phyloP scores from a whole-genome alignment of 208 protist species.

The Zelonia costaricensis region DNA sequence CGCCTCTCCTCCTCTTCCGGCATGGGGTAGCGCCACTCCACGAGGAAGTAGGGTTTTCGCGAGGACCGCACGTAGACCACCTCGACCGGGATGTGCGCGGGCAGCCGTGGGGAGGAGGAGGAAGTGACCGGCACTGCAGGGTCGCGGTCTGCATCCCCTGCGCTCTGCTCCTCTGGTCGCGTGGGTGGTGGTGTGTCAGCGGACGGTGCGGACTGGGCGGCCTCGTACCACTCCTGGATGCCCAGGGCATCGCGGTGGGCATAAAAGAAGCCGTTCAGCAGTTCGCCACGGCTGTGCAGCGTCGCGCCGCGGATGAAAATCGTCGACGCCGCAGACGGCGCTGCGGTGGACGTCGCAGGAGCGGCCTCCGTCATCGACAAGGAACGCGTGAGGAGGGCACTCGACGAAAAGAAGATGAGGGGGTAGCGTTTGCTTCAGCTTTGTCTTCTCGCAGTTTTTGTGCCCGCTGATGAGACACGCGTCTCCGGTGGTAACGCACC shows the following conservation, averaged over 20 bases:
- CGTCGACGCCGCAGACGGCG: constrained; percentile 18
- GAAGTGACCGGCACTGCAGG: constrained; percentile 1
- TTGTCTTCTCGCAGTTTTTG: no score
- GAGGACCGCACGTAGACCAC: constrained; percentile 67
- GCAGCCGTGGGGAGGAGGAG: constrained; percentile 21
- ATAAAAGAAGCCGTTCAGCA: constrained; percentile 80
- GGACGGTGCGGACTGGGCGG: no score
- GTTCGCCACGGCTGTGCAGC: constrained; percentile 60
- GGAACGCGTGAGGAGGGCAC: no score
- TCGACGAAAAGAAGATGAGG: no score
- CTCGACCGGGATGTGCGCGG: constrained; percentile 62
- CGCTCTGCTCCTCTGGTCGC: neutral
- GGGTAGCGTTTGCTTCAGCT: no score
- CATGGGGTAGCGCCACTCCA: constrained; percentile 70
- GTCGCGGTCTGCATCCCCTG: neutral
- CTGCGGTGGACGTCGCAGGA: neutral
- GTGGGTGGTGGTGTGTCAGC: neutral
- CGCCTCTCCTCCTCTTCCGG: constrained; percentile 33
- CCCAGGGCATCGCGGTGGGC: constrained; percentile 38
- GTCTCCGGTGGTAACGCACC: no score
- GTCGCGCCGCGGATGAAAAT: constrained; percentile 68
- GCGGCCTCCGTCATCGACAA: constrained; percentile 8
- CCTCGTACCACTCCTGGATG: constrained; percentile 42
- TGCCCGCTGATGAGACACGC: no score
- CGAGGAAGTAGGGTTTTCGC: constrained; percentile 78